A percentile compares a stretch with the other conserved stretches of the same genome.
phyloP scores from a whole-genome alignment of 2,329 filamentous ascomycete species.

The Ambrosiella cleistominuta region DNA sequence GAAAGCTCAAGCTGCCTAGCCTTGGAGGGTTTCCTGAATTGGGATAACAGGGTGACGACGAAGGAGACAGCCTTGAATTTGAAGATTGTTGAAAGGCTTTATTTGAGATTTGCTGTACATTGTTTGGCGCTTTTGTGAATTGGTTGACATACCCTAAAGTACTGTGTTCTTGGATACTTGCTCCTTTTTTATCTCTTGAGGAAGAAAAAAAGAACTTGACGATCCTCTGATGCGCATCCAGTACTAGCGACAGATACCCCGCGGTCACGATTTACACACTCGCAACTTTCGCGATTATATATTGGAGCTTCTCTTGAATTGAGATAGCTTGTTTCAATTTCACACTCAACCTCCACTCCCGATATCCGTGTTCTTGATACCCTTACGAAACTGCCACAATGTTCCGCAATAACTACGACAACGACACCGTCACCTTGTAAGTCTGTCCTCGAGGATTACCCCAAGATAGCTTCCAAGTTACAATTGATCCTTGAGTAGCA shows the following conservation, averaged over 20 bases:
- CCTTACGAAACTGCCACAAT: constrained; percentile 35
- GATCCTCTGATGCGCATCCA: no score
- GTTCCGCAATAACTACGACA: constrained; percentile 99
- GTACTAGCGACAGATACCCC: no score
- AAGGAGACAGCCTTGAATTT: constrained; percentile 6
- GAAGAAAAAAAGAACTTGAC: no score
- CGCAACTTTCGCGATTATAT: no score
- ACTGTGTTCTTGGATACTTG: no score
- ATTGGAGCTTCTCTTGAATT: no score
- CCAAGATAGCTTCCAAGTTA: not conserved
- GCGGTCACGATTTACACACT: no score
- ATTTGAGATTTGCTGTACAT: not conserved
- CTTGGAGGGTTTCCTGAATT: not conserved
- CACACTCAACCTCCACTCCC: not conserved
- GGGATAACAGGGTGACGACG: constrained; percentile 5
- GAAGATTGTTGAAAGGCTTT: not conserved
- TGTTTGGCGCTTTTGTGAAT: not conserved
- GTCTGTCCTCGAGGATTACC: constrained; percentile 20
- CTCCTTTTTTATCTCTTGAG: no score
- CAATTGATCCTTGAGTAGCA: not conserved
- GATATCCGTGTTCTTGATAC: not conserved
- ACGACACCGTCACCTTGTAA: constrained; percentile 98
- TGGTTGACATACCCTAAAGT: not conserved
- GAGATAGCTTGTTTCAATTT: no score
- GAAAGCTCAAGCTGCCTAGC: constrained; percentile 13